Evolutionary conservation across 768 basidiomycete species (phyloP).

Genomic region (Lyophyllum atratum): DNA sequence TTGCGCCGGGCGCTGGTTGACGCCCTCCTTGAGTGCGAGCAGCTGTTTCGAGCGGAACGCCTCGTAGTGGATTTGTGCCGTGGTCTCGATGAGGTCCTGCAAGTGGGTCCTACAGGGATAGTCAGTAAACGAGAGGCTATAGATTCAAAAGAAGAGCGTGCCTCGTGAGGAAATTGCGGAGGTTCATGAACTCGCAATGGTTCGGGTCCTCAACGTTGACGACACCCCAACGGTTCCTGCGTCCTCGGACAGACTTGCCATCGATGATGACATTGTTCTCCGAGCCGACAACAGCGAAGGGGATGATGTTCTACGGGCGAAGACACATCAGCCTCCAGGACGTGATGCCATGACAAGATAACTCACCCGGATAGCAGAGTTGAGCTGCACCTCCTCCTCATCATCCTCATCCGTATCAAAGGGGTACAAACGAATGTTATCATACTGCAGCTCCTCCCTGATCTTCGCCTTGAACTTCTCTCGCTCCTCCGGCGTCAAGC

Average conservation of each 20-base stretch:
- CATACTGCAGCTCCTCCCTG: constrained; percentile 85
- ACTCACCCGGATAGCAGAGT: constrained; percentile 85
- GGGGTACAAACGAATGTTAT: constrained; percentile 94
- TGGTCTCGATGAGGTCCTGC: constrained; percentile 98
- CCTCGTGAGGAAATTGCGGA: constrained; percentile 96
- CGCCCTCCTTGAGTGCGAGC: constrained; percentile 94
- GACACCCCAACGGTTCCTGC: constrained; percentile 98
- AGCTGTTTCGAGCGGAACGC: constrained; percentile 99
- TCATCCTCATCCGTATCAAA: constrained; percentile 97
- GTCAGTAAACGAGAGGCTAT: no score
- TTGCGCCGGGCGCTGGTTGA: constrained; percentile 63
- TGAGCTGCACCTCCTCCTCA: constrained; percentile 88
- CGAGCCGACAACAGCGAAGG: constrained; percentile 97
- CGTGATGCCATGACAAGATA: neutral
- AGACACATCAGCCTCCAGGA: neutral
- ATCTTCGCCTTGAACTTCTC: constrained; percentile 96
- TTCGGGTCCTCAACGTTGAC: constrained; percentile 96
- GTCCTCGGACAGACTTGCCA: constrained; percentile 91
- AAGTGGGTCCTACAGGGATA: constrained; percentile 77
- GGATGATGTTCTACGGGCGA: constrained; percentile 76
- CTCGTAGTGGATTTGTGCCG: constrained; percentile 98
- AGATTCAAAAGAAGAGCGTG: constrained; percentile 39
- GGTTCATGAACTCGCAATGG: constrained; percentile 98
- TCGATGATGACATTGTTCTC: constrained; percentile 95
- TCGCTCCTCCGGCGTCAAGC: constrained; percentile 90